A percentile compares a stretch with the other conserved stretches of the same genome.
Conservation (phyloP, 2,329 filamentous ascomycete species). For the Xylariomycetidae sp. region DNA sequence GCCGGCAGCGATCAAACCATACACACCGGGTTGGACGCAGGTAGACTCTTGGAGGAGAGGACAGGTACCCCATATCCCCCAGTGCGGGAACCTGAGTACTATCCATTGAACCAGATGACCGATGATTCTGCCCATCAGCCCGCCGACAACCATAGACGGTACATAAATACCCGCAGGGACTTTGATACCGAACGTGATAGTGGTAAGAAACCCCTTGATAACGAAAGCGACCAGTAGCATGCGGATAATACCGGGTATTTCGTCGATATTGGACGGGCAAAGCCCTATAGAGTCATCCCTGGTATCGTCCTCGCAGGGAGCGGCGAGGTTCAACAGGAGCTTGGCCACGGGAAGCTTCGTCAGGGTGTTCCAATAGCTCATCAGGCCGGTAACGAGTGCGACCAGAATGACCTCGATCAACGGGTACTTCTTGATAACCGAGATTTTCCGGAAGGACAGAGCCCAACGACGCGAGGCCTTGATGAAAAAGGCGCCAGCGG, state of each 20-base stretch:
- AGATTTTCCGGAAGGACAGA: slow-evolving; percentile 76
- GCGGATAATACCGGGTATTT: slow-evolving; percentile 73
- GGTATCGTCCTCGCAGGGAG: slow-evolving; percentile 73
- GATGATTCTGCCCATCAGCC: slow-evolving; percentile 81
- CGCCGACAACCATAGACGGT: slow-evolving; percentile 96
- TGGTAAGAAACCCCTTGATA: slow-evolving; percentile 84
- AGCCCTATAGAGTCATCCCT: slow-evolving; percentile 63
- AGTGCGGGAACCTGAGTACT: slow-evolving; percentile 68
- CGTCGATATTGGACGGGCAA: slow-evolving; percentile 66
- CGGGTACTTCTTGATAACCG: slow-evolving; percentile 75
- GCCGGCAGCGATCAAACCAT: slow-evolving; percentile 88
- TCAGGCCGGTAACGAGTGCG: slow-evolving; percentile 74
- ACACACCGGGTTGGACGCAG: slow-evolving; percentile 95
- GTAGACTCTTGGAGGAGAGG: slow-evolving; percentile 65
- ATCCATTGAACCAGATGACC: slow-evolving; percentile 82
- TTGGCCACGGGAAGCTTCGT: slow-evolving; percentile 88
- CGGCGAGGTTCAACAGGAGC: slow-evolving; percentile 82
- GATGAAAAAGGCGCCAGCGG: slow-evolving; percentile 87
- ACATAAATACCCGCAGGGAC: slow-evolving; percentile 96
- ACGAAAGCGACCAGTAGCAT: slow-evolving; percentile 75
- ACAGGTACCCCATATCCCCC: slow-evolving; percentile 71
- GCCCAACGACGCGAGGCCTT: slow-evolving; percentile 93
- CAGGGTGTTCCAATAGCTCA: slow-evolving; percentile 91
- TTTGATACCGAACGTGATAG: slow-evolving; percentile 94
- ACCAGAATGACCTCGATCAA: slow-evolving; percentile 86